A percentile compares a stretch with the other conserved stretches of the same genome.
phyloP scores from a whole-genome alignment of 116 monocot genomes.

The Papilionanthe hybrid region DNA sequence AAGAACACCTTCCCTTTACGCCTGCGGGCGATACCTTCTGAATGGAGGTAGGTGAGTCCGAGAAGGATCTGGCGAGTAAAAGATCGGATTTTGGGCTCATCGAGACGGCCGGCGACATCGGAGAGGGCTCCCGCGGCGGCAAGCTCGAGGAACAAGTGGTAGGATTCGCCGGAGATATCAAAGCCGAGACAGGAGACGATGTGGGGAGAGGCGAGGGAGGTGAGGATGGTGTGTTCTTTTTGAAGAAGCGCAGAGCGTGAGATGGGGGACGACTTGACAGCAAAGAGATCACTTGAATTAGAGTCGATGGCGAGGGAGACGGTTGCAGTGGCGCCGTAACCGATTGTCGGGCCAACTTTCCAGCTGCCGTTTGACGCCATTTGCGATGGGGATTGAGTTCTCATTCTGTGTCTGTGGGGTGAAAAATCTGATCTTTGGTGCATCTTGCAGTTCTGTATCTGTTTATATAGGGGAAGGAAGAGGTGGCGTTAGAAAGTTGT shows the following conservation, averaged over 20 bases:
- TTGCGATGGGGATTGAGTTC: too few species aligned
- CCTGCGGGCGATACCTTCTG: slow-evolving; percentile 22
- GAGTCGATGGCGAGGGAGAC: slow-evolving; percentile 28
- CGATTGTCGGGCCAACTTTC: slow-evolving; percentile 23
- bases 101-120: slow-evolving; percentile 18
- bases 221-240: slow-evolving; percentile 27
- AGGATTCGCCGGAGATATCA: background rate
- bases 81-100: slow-evolving; percentile 10
- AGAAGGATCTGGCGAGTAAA: slow-evolving; percentile 15
- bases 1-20: slow-evolving; percentile 25
- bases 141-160: slow-evolving; percentile 27
- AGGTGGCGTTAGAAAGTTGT: too few species aligned
- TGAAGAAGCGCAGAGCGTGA: slow-evolving; percentile 13
- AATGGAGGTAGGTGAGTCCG: slow-evolving; percentile 29
- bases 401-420: background rate
- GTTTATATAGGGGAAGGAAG: too few species aligned
- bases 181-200: slow-evolving; percentile 6
- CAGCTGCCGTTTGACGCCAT: slow-evolving; percentile 8
- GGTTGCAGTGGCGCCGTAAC: slow-evolving; percentile 33
- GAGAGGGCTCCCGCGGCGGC: slow-evolving; percentile 26
- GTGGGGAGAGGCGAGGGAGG: slow-evolving; percentile 18
- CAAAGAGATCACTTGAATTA: slow-evolving; percentile 26
- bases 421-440: background rate
- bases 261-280: slow-evolving; percentile 32
- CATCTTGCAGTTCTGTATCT: background rate